These are phyloP conservation scores for Metschnikowia drakensbergensis DNA, from an alignment of 805 yeast genomes.

Conservation along the genomic window DNA sequence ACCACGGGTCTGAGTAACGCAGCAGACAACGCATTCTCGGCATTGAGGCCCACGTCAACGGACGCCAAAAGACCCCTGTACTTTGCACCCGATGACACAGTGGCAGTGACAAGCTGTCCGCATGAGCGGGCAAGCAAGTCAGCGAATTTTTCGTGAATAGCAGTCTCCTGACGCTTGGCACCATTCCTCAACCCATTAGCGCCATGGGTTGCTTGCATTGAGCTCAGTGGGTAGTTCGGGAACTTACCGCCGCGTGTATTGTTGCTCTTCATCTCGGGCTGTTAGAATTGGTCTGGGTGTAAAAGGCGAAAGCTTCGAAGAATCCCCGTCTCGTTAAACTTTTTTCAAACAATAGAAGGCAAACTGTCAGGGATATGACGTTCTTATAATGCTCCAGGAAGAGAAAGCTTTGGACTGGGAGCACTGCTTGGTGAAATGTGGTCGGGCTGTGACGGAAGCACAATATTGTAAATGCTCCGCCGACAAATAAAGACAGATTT, in stretches of 20 bases:
- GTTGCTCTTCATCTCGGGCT: constrained; percentile 7
- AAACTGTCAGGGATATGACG: background rate
- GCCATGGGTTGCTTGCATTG: background rate
- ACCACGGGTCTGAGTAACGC: constrained; percentile 51
- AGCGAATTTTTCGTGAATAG: constrained; percentile 2
- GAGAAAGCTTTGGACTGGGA: background rate
- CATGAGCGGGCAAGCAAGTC: constrained; percentile 26
- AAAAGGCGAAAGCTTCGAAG: background rate
- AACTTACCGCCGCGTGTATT: constrained; percentile 11
- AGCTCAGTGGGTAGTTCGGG: constrained; percentile 1
- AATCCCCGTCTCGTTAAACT: background rate
- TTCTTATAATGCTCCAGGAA: background rate
- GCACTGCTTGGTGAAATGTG: background rate
- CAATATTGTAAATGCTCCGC: background rate
- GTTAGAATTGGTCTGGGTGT: background rate
- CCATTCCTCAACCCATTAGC: background rate
- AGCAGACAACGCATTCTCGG: constrained; percentile 48
- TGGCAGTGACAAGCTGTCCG: constrained; percentile 52
- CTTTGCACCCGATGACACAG: constrained; percentile 58
- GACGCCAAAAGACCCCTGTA: constrained; percentile 58
- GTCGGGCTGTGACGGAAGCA: background rate
- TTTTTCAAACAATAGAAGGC: background rate
- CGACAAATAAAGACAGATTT: background rate
- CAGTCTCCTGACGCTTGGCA: constrained; percentile 1
- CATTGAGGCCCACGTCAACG: constrained; percentile 33